Evolutionary conservation across 768 basidiomycete genomes (phyloP).

Genomic region (Tulasnella sp.): DNA sequence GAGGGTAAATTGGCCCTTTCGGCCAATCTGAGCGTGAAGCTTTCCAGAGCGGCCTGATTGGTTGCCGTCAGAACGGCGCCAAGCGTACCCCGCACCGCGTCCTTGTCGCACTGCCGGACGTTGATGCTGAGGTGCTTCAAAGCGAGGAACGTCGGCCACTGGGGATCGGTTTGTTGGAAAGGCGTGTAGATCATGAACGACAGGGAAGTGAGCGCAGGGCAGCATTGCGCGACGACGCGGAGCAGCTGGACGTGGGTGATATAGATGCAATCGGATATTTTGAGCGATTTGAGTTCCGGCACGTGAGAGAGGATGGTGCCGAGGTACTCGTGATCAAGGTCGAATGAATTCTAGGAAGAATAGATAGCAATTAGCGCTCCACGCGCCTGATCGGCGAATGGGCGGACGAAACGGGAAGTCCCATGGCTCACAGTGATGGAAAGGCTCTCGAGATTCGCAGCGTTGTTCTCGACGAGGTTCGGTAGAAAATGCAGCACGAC

Average conservation of each 20-base stretch:
- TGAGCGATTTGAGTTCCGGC: constrained; percentile 1
- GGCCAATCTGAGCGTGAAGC: background rate
- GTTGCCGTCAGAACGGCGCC: background rate
- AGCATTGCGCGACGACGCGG: background rate
- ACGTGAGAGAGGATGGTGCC: constrained; percentile 1
- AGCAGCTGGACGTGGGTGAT: constrained; percentile 10
- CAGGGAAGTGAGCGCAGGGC: background rate
- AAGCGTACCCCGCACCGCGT: background rate
- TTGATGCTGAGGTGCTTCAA: constrained; percentile 8
- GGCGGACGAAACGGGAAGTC: background rate
- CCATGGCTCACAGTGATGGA: constrained; percentile 2
- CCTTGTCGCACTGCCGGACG: constrained; percentile 8
- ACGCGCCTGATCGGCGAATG: background rate
- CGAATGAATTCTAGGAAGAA: constrained; percentile 3
- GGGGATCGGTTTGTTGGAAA: background rate
- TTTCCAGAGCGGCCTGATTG: constrained; percentile 6
- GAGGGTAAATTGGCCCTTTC: background rate
- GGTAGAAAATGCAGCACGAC: background rate
- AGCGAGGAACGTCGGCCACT: constrained; percentile 3
- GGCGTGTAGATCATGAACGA: constrained; percentile 2
- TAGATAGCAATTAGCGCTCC: too few relatives aligned
- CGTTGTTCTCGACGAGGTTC: background rate
- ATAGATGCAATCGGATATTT: background rate
- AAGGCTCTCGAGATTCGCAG: background rate
- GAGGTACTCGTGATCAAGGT: background rate